phyloP scores from a whole-genome alignment of 2,329 filamentous ascomycete species.

The Kalmusia sp. region DNA sequence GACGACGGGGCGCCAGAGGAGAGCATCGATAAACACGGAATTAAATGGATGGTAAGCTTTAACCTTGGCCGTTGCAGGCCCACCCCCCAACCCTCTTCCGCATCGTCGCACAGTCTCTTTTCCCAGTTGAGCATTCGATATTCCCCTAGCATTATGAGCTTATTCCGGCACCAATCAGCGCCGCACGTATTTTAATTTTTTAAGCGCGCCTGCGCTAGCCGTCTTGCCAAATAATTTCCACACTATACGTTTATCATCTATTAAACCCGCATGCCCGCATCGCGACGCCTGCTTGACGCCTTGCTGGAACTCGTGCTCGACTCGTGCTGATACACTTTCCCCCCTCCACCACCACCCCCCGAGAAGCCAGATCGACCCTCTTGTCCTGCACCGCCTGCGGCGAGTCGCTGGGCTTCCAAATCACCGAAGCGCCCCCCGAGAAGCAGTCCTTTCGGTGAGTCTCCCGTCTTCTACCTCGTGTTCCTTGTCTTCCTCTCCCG shows the following conservation, averaged over 20 bases:
- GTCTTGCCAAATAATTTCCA: constrained; percentile 40
- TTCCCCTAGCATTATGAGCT: constrained; percentile 38
- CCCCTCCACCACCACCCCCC: constrained; percentile 1
- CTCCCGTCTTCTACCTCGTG: no score
- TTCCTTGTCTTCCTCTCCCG: constrained; percentile 8
- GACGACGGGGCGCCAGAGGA: constrained; percentile 32
- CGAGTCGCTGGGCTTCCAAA: constrained; percentile 40
- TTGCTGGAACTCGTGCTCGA: no score
- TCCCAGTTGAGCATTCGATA: constrained; percentile 35
- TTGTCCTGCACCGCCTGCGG: constrained; percentile 39
- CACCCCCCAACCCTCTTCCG: constrained; percentile 23
- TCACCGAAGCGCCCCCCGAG: constrained; percentile 33
- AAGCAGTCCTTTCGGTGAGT: constrained; percentile 45
- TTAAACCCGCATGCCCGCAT: constrained; percentile 41
- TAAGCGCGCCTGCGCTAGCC: constrained; percentile 44
- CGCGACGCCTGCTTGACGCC: constrained; percentile 19
- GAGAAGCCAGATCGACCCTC: constrained; percentile 44
- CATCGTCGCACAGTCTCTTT: constrained; percentile 36
- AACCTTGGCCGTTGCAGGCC: constrained; percentile 16
- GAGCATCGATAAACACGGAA: constrained; percentile 36
- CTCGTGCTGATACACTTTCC: constrained; percentile 24
- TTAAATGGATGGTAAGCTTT: constrained; percentile 49
- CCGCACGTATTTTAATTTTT: constrained; percentile 44
- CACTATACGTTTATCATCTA: constrained; percentile 49
- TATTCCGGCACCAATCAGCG: constrained; percentile 42